Evolutionary conservation across 441 rosid genomes (phyloP), one percentile per base, ranked within the genome.

Genomic region (Pelargonium citronellum): DNA sequence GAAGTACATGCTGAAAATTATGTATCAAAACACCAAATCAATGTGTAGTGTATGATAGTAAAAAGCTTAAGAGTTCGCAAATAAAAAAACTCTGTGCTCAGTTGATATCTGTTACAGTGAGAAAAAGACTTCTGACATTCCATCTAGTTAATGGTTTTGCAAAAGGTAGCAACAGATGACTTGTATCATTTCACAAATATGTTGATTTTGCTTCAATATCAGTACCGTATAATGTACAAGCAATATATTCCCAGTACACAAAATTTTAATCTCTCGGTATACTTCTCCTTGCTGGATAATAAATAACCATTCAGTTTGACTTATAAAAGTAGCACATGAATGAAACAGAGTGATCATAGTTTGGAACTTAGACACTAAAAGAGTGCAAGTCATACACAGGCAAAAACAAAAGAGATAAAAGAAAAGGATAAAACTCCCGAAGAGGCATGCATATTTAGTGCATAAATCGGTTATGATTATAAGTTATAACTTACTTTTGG

Each of bases 1-100:
- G 97, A 84, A 77, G 97, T 85, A 66, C 90, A 90, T 57, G 87
- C 99, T 89, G 73, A 80, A 69, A 73, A 67, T 62, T 39, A 68
- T 64, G 61, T 67, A 76, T 75, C 16, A 66, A 73, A 80, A 74
- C 15, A 78, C 16, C 43, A 77, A 34, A 68, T 71, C 63, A 81
- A 64, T 69, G 7, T 12, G 34, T 17, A 70, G 34, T 67, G 15
- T 57, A 10, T 63, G 53, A 19, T 27, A 34, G 58, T 20, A 62
- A 64, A 20, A 27, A 20, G 19, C 16, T 13, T n/a, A 11, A 12
- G 13, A 10, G 53, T 47, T 47, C 16, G 15, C 53, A 51, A 51
- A 51, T n/a, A n/a, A 16, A 5, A 34, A 34, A 34, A 34, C 5
- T 12, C 17, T n/a, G 19, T 51, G 17, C 7, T 13, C 15, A 13